Conservation (phyloP, 2,329 filamentous ascomycete species). For the Paracoccidioides brasiliensis region DNA sequence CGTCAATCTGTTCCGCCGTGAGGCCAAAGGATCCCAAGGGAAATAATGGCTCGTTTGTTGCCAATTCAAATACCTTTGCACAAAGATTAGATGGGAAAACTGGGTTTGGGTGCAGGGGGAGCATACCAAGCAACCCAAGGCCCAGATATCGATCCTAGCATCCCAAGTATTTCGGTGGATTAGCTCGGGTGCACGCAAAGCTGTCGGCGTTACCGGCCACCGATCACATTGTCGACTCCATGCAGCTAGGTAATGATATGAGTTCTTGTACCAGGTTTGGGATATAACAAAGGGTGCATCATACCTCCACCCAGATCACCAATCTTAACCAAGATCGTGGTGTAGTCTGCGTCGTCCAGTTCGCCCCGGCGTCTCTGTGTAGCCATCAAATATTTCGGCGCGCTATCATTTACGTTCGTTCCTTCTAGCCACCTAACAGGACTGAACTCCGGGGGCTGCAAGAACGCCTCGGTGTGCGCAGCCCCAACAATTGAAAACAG, state of each 20-base stretch:
- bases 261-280: background rate
- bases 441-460: conserved; percentile 11
- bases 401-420: conserved; percentile 9
- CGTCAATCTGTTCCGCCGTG: conserved; percentile 8
- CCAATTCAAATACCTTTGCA: conserved; percentile 13
- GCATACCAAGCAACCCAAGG: conserved; percentile 15
- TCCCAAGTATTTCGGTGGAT: conserved; percentile 10
- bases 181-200: conserved; percentile 13
- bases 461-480: background rate
- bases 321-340: conserved; percentile 12
- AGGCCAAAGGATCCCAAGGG: conserved; percentile 10
- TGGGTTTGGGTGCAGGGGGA: conserved; percentile 1
- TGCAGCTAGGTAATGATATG: conserved; percentile 3
- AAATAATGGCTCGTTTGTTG: conserved; percentile 13
- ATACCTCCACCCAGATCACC: conserved; percentile 16
- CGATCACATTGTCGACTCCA: conserved; percentile 6
- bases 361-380: conserved; percentile 12
- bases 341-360: conserved; percentile 9
- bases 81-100: conserved; percentile 1
- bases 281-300: conserved; percentile 2
- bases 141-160: conserved; percentile 14
- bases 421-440: conserved; percentile 13
- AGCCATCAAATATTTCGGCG: conserved; percentile 13
- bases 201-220: conserved; percentile 10
- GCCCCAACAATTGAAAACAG: conserved; percentile 8